Conservation (phyloP, 169 alveolate genomes). For the Babesia ovis region DNA sequence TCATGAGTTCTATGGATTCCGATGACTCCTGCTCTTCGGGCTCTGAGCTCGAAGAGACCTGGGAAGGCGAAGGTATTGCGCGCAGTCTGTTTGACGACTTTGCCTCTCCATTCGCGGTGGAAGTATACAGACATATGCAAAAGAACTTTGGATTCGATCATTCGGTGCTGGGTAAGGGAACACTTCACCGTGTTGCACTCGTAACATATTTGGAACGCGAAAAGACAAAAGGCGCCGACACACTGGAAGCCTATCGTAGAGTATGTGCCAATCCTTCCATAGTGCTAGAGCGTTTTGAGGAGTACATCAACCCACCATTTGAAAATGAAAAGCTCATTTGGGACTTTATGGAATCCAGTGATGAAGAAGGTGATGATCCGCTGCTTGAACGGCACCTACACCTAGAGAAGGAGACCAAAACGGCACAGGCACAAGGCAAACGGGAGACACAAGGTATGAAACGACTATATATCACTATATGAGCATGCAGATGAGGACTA, state of each 20-base stretch:
- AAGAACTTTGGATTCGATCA: constrained; percentile 51
- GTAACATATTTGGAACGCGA: constrained; percentile 54
- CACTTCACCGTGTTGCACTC: constrained; percentile 57
- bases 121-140: constrained; percentile 72
- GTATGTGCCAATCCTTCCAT: constrained; percentile 34
- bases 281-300: constrained; percentile 78
- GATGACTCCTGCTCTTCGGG: constrained; percentile 36
- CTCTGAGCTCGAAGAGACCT: constrained; percentile 25
- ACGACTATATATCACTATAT: background rate
- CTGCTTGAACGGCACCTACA: constrained; percentile 2
- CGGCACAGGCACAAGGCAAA: background rate
- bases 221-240: constrained; percentile 37
- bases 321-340: constrained; percentile 60
- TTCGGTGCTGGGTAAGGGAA: constrained; percentile 44
- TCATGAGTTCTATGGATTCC: constrained; percentile 9
- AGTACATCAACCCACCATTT: constrained; percentile 71
- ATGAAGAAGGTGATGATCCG: constrained; percentile 48
- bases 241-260: constrained; percentile 30
- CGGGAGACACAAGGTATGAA: background rate
- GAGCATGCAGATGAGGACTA: constrained; percentile 69
- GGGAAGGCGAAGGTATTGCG: constrained; percentile 70
- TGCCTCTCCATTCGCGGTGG: constrained; percentile 67
- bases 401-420: constrained; percentile 20
- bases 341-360: constrained; percentile 70
- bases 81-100: constrained; percentile 75